These are phyloP conservation scores for Lentinula novae-zelandiae DNA, from an alignment of 1,284 basidiomycete genomes.

Conservation along the genomic window DNA sequence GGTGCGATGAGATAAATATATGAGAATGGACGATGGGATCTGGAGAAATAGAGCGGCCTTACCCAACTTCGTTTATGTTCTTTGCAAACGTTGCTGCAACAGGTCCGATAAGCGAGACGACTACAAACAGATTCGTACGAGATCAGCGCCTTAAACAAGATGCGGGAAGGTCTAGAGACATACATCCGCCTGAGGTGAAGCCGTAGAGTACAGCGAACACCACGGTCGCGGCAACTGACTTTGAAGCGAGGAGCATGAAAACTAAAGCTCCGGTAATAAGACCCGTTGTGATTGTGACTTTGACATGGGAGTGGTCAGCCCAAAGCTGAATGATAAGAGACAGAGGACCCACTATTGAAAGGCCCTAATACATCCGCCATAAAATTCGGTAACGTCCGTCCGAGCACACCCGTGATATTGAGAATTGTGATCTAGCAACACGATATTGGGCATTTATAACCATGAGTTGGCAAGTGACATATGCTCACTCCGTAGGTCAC, in stretches of 20 bases:
- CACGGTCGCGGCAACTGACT: constrained; percentile 19
- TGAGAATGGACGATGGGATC: background rate
- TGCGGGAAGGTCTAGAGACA: background rate
- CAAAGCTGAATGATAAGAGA: background rate
- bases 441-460: background rate
- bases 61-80: constrained; percentile 21
- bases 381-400: constrained; percentile 36
- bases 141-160: background rate
- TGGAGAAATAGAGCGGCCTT: background rate
- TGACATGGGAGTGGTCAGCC: background rate
- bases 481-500: constrained; percentile 29
- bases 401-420: constrained; percentile 33
- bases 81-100: constrained; percentile 18
- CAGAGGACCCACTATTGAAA: constrained; percentile 27
- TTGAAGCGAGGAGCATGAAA: constrained; percentile 23
- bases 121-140: background rate
- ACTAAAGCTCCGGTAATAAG: constrained; percentile 19
- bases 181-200: constrained; percentile 24
- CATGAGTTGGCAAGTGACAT: background rate
- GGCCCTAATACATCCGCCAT: constrained; percentile 33
- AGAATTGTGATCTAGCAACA: constrained; percentile 33
- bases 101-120: constrained; percentile 17
- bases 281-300: constrained; percentile 18
- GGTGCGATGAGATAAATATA: background rate
- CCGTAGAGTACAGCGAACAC: constrained; percentile 26